These are phyloP conservation scores for Asterochloris erici DNA, from an alignment of 139 green algal genomes.

Conservation along the genomic window DNA sequence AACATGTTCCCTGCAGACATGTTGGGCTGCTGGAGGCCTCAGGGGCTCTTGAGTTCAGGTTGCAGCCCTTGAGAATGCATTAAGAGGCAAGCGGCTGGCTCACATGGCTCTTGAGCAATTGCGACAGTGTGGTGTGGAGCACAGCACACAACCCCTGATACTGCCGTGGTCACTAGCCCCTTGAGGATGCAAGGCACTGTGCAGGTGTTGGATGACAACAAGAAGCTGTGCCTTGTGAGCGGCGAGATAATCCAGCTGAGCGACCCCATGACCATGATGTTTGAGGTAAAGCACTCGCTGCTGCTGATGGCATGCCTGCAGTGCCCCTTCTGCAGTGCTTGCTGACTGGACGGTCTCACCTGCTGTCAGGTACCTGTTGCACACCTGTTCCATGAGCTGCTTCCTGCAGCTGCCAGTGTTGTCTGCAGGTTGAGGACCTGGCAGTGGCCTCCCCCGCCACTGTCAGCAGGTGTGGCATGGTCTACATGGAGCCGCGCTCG, in stretches of 20 bases:
- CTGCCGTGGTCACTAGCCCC: too few species aligned
- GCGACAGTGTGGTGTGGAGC: too few species aligned
- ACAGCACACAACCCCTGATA: too few species aligned
- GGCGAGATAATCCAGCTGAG: constrained; percentile 15
- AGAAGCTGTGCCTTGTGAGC: constrained; percentile 15
- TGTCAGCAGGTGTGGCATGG: constrained; percentile 14
- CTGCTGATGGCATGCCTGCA: constrained; percentile 28
- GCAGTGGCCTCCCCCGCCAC: constrained; percentile 18
- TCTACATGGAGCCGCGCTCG: constrained; percentile 61
- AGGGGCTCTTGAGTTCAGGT: neutral
- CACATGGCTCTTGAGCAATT: too few species aligned
- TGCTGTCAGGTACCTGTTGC: too few species aligned
- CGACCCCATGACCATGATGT: constrained; percentile 20
- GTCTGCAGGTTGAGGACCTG: constrained; percentile 1
- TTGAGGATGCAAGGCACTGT: neutral
- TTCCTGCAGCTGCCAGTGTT: too few species aligned
- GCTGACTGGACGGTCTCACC: too few species aligned
- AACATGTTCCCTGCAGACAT: neutral
- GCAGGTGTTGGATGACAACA: constrained; percentile 25
- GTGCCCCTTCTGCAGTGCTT: too few species aligned
- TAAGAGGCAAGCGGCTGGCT: too few species aligned
- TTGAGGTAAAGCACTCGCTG: constrained; percentile 49
- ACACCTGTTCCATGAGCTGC: too few species aligned
- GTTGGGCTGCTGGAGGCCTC: neutral
- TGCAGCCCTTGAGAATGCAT: too few species aligned